These are phyloP conservation scores for Lignosus rhinocerotis DNA, from an alignment of 1,284 basidiomycete genomes.

Conservation along the genomic window DNA sequence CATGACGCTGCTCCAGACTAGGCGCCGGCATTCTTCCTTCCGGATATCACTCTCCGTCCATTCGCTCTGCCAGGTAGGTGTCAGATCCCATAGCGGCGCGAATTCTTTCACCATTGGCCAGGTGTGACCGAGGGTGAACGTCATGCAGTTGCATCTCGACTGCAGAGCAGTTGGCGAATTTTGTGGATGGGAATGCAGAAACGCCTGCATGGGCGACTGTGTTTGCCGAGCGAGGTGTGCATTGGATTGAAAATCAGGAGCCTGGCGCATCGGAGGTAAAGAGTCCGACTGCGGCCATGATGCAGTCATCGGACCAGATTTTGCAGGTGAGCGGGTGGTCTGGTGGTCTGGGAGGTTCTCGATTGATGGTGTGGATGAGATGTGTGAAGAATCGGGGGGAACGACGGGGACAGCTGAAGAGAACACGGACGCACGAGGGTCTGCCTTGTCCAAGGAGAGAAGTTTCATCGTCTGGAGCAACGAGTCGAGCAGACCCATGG, in stretches of 20 bases:
- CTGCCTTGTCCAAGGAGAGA: conserved; percentile 45
- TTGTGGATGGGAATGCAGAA: neutral
- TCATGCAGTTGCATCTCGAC: conserved; percentile 48
- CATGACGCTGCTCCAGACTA: conserved; percentile 70
- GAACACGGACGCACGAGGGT: conserved; percentile 48
- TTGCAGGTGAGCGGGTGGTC: neutral
- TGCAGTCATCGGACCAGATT: neutral
- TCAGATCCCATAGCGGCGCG: conserved; percentile 62
- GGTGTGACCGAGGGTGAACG: conserved; percentile 50
- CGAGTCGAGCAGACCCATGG: conserved; percentile 61
- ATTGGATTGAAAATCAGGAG: neutral
- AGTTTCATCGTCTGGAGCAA: conserved; percentile 64
- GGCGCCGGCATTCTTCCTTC: conserved; percentile 66
- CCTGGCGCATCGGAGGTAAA: neutral
- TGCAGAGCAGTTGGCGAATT: neutral
- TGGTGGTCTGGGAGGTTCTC: neutral
- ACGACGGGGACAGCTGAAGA: conserved; percentile 42
- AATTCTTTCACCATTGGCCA: conserved; percentile 53
- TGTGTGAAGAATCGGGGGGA: neutral
- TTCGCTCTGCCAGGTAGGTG: conserved; percentile 60
- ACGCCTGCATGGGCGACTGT: neutral
- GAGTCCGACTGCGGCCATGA: neutral
- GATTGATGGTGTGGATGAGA: neutral
- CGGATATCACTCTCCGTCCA: conserved; percentile 65
- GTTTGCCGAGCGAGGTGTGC: neutral